phyloP scores from a whole-genome alignment of 768 basidiomycete species.

The Holtermanniella nyarrowii region DNA sequence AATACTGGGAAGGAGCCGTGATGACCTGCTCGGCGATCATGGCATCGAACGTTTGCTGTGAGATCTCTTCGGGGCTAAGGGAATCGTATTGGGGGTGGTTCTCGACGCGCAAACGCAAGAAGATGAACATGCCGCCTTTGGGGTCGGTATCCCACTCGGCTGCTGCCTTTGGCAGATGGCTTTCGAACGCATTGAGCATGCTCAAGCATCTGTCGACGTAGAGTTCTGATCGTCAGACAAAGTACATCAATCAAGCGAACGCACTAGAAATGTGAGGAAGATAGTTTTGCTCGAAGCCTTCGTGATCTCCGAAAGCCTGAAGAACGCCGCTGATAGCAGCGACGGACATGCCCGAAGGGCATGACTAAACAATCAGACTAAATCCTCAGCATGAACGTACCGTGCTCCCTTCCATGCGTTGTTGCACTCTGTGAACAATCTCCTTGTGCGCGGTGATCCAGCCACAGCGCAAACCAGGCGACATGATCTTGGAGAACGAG shows the following conservation, averaged over 20 bases:
- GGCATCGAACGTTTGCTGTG: slow-evolving; percentile 6
- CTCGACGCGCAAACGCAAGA: slow-evolving; percentile 15
- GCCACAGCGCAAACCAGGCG: background rate
- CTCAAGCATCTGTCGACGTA: slow-evolving; percentile 19
- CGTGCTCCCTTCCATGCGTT: slow-evolving; percentile 20
- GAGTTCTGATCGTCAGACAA: slow-evolving; percentile 5
- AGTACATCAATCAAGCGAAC: background rate
- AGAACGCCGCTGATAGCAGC: slow-evolving; percentile 22
- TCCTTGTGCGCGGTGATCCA: slow-evolving; percentile 19
- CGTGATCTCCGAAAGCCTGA: slow-evolving; percentile 26
- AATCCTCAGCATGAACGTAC: slow-evolving; percentile 3
- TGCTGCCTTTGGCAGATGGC: slow-evolving; percentile 6
- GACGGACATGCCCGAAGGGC: slow-evolving; percentile 23
- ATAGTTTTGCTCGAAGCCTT: slow-evolving; percentile 29
- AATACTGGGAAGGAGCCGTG: slow-evolving; percentile 8
- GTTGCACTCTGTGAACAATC: slow-evolving; percentile 21
- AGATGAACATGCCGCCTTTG: slow-evolving; percentile 24
- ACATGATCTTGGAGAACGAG: background rate
- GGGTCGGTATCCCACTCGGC: slow-evolving; percentile 5
- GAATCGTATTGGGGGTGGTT: slow-evolving; percentile 8
- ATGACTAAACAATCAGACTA: slow-evolving; percentile 7
- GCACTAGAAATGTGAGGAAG: slow-evolving; percentile 27
- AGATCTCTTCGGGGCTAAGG: slow-evolving; percentile 11
- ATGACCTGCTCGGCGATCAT: slow-evolving; percentile 12
- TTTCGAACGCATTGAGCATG: slow-evolving; percentile 11